These are phyloP conservation scores for Chaetomium olivaceum DNA, from an alignment of 2,329 filamentous ascomycete genomes.

Conservation along the genomic window DNA sequence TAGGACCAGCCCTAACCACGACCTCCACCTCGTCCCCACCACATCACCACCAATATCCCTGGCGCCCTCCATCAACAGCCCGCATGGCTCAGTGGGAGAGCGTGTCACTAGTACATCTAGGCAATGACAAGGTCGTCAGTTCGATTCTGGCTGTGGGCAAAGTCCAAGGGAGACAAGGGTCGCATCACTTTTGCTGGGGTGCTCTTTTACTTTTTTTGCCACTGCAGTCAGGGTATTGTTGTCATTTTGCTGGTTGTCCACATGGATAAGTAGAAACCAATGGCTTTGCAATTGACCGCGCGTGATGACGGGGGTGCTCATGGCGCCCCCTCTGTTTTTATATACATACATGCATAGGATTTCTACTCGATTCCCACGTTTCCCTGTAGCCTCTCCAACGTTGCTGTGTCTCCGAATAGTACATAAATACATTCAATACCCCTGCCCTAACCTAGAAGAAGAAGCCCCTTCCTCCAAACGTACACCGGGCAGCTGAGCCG, in stretches of 20 bases:
- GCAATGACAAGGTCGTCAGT: constrained; percentile 27
- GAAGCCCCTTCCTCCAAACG: too few species aligned
- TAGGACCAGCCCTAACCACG: constrained; percentile 12
- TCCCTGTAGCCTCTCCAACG: too few species aligned
- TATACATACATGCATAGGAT: too few species aligned
- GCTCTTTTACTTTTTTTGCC: not conserved
- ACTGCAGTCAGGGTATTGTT: not conserved
- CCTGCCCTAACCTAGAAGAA: too few species aligned
- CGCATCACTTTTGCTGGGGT: not conserved
- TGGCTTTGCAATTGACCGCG: not conserved
- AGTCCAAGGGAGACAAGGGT: not conserved
- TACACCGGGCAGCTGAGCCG: too few species aligned
- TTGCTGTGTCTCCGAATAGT: too few species aligned
- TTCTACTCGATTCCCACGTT: too few species aligned
- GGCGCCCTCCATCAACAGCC: constrained; percentile 14
- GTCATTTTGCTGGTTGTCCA: too few species aligned
- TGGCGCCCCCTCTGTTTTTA: not conserved
- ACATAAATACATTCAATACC: too few species aligned
- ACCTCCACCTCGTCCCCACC: constrained; percentile 11
- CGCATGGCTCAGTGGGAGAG: constrained; percentile 31
- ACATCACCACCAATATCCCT: constrained; percentile 7
- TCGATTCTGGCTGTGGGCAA: constrained; percentile 28
- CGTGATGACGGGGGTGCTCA: not conserved
- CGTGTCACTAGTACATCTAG: constrained; percentile 26
- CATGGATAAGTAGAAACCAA: not conserved